phyloP scores from a whole-genome alignment of 257 asterid genomes.

The Solanum tarapatanum region DNA sequence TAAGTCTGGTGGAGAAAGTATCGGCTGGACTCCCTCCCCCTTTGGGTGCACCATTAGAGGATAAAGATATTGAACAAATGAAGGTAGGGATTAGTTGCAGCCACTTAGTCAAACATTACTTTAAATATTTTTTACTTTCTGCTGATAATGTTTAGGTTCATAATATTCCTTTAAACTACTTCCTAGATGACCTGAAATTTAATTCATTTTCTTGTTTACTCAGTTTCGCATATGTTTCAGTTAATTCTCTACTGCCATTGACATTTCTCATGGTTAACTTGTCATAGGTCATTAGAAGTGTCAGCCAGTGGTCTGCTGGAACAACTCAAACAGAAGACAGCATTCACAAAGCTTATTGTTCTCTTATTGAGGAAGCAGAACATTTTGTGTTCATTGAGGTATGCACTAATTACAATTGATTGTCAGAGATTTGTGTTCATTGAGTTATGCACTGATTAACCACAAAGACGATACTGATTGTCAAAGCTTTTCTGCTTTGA shows the following conservation, averaged over 20 bases:
- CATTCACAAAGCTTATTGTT: slow-evolving; percentile 88
- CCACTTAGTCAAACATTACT: background rate
- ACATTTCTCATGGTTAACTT: background rate
- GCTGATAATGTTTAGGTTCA: background rate
- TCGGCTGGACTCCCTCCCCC: background rate
- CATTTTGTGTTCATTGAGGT: slow-evolving; percentile 89
- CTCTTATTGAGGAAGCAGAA: slow-evolving; percentile 79
- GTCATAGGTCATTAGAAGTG: slow-evolving; percentile 81
- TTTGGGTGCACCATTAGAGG: background rate
- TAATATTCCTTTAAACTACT: background rate
- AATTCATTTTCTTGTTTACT: background rate
- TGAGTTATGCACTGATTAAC: slow-evolving; percentile 32
- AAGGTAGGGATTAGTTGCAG: background rate
- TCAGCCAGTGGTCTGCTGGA: slow-evolving; percentile 98
- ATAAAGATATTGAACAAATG: background rate
- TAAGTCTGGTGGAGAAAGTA: background rate
- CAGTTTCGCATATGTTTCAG: background rate
- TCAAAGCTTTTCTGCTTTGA: background rate
- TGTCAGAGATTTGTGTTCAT: slow-evolving; percentile 43
- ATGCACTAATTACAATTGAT: background rate
- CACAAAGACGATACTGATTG: background rate
- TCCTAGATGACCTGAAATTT: background rate
- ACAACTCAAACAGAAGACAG: slow-evolving; percentile 91
- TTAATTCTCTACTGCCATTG: background rate
- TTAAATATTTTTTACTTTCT: background rate